Evolutionary conservation across 192 early-diverging fungal species (phyloP), one percentile per base, ranked within the genome.

Genomic region (Entophlyctis luteolus): DNA sequence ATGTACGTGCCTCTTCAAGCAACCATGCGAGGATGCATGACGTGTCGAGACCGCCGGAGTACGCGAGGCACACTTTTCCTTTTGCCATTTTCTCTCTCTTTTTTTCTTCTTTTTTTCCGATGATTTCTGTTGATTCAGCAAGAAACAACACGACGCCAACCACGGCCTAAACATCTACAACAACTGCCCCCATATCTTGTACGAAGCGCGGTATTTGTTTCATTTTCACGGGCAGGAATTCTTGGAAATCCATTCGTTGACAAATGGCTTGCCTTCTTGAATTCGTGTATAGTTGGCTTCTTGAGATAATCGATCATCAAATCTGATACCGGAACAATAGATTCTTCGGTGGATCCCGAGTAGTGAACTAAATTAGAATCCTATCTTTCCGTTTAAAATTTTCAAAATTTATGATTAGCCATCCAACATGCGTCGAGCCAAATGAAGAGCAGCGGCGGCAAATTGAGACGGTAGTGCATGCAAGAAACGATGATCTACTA

Each of bases 1-100:
- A 58, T 3, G n/a, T n/a, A 10, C 67, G 2, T 35, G 80, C 80
- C 80, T 98, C 83, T 65, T 99, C 96, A 69, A 96, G 90, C 55
- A 99, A 85, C 95, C 95, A 99, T 12, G 86, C 96, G 50, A 99
- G 89, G 74, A 99, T 99, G 82, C 95, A 97, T 62, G 96, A 99
- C 48, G 96, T 99, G 77, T 99, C 96, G 53, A 99, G 88, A 59
- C 95, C 96, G 69, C 96, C 96, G 55, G 93, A 94, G 45, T 55
- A 67, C 12, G 65, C 62, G 47, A 63, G 48, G 33, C 62, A 63
- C 22, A 63, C 62, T 50, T 63, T 63, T 48, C 62, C 62, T 35
- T 63, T 63, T 10, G 18, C 42, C 52, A 53, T 53, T 53, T n/a
- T 22, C 27, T 53, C 23, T 57, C 23, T 57, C 31, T 57, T 57